Evolutionary conservation across 257 asterid species (phyloP), one percentile per base, ranked within the genome.

Genomic region (Mentha longifolia): DNA sequence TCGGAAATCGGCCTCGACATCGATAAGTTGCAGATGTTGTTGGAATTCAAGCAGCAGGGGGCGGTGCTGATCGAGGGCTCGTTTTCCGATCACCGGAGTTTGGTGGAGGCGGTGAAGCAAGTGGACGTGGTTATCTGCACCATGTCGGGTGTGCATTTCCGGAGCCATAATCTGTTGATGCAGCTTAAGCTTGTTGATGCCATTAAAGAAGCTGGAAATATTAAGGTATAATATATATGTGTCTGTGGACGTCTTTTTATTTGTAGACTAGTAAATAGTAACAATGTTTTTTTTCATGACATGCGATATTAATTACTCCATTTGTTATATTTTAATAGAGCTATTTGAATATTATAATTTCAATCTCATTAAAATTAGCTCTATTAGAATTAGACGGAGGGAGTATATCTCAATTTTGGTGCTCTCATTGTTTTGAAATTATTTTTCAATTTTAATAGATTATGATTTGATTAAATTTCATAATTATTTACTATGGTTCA

Each of bases 71-170:
- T 92, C 6, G 92, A 86, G 46, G 96, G 80, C 39, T 92, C 98
- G 0, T 86, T 89, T 71, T 80, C 89, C 57, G 91, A 92, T 43
- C 96, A 81, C 63, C 78, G 43, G 69, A 90, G 95, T 80, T 77
- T 92, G 25, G 97, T 92, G 64, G 86, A 82, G 8, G 98, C 97
- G 3, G 87, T 92, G 43, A 92, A 84, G 74, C 76, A 80, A 50
- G 98, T 85, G 0, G 98, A 92, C 55, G 97, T 88, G 28, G 97
- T 92, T 49, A 78, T 92, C n/a, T 86, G 85, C 67, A 83, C 98
- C 60, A 88, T 92, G 85, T 92, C 98, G 0, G 98, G 98, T 9
- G 97, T 85, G 47, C 95, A 86, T 79, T 86, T 86, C 49, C 67
- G 96, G 67, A 90, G 88, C 74, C 98, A 89, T 19, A 90, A 84